A percentile compares a stretch with the other conserved stretches of the same genome.
These are phyloP conservation scores for Corrigiola litoralis DNA, from an alignment of 179 eudicot species.

Conservation along the genomic window DNA sequence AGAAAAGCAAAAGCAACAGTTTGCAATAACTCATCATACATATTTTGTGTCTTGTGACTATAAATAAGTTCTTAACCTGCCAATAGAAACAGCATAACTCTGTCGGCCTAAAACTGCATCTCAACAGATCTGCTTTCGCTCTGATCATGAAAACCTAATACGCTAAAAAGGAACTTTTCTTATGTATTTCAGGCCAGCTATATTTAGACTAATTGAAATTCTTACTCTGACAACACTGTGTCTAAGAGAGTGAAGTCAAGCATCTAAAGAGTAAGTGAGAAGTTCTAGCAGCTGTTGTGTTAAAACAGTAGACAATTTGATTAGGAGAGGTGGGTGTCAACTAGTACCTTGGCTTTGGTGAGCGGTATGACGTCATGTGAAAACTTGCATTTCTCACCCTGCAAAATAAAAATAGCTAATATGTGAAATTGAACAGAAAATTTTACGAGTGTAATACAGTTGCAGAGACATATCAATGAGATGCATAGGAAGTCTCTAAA, in stretches of 20 bases:
- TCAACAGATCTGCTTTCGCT: too few relatives aligned
- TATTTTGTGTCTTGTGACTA: too few relatives aligned
- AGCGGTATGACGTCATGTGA: constrained; percentile 83
- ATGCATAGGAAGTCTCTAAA: neutral
- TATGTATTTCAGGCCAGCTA: too few relatives aligned
- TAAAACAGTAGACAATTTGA: neutral
- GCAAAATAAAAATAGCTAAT: constrained; percentile 23
- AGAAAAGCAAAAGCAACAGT: too few relatives aligned
- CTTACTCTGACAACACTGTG: neutral
- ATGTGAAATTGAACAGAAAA: constrained; percentile 19
- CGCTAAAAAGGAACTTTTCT: too few relatives aligned
- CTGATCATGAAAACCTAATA: neutral
- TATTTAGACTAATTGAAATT: too few relatives aligned
- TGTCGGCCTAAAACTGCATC: too few relatives aligned
- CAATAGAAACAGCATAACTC: too few relatives aligned
- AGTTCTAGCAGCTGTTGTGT: neutral
- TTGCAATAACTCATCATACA: too few relatives aligned
- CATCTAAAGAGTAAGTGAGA: neutral
- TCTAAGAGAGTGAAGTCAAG: neutral
- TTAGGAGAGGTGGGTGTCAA: neutral
- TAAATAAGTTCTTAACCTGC: too few relatives aligned
- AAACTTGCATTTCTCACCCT: constrained; percentile 90
- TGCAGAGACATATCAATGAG: neutral
- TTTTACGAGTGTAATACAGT: neutral
- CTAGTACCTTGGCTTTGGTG: constrained; percentile 75